phyloP scores from a whole-genome alignment of 352 stramenopile genomes.

The Phytophthora quininea region DNA sequence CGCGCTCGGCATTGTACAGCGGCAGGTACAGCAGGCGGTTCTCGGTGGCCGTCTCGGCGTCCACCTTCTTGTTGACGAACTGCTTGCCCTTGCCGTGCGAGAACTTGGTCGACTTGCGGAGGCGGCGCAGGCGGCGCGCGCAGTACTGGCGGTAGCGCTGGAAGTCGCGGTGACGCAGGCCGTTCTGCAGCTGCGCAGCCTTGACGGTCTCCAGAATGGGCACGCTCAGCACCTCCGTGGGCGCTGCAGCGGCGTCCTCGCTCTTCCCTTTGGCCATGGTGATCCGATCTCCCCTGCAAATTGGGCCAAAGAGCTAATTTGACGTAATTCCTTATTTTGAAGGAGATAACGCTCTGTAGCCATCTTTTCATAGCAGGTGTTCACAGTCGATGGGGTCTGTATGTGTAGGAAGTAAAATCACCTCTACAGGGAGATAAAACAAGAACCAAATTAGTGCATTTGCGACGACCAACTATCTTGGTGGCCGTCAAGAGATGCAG shows the following conservation, averaged over 20 bases:
- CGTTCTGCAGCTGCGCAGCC: conserved; percentile 90
- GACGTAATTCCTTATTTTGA: too few species aligned
- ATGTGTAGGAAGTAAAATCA: too few species aligned
- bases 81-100: conserved; percentile 88
- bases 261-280: conserved; percentile 41
- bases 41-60: conserved; percentile 74
- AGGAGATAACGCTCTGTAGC: too few species aligned
- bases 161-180: conserved; percentile 90
- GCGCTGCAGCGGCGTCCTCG: conserved; percentile 33
- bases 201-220: conserved; percentile 89
- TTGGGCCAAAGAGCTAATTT: neutral
- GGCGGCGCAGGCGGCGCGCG: conserved; percentile 79
- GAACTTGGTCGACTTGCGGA: conserved; percentile 90
- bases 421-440: too few species aligned
- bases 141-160: conserved; percentile 93
- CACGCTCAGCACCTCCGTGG: conserved; percentile 50
- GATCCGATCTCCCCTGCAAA: conserved; percentile 23
- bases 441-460: too few species aligned
- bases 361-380: too few species aligned
- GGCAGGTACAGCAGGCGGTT: conserved; percentile 83
- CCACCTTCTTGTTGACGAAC: conserved; percentile 86
- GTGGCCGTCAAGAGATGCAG: conserved; percentile 53
- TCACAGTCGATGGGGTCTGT: neutral
- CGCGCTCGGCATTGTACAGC: conserved; percentile 91
- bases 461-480: too few species aligned